Evolutionary conservation across 1,284 basidiomycete species (phyloP).

Genomic region (Trametes versicolor): DNA sequence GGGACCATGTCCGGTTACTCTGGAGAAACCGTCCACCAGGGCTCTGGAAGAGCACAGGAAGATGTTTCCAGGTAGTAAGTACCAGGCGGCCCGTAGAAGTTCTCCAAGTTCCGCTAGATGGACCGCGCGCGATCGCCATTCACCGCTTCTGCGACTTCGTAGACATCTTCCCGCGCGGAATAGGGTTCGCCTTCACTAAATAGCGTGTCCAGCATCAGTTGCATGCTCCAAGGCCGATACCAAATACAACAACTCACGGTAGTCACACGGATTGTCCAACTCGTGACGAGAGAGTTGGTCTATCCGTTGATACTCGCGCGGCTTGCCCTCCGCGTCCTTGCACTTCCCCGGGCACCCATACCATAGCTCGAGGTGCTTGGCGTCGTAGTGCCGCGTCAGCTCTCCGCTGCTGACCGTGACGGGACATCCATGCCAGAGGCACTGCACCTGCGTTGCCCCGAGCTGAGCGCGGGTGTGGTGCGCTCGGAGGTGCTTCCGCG

Average conservation of each 20-base stretch:
- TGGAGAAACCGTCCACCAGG: too few species aligned
- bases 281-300: neutral
- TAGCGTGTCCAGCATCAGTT: too few species aligned
- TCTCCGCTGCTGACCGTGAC: neutral
- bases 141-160: too few species aligned
- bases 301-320: neutral
- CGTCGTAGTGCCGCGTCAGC: conserved; percentile 1
- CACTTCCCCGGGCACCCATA: neutral
- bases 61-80: too few species aligned
- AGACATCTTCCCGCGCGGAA: too few species aligned
- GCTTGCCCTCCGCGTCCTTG: neutral
- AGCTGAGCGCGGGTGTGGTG: neutral
- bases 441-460: neutral
- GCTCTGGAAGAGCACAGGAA: too few species aligned
- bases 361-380: neutral
- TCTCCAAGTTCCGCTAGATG: too few species aligned
- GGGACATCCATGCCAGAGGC: neutral
- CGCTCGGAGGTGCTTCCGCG: neutral
- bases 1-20: too few species aligned
- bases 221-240: too few species aligned
- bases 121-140: too few species aligned
- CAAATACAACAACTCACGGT: neutral
- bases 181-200: too few species aligned
- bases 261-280: neutral
- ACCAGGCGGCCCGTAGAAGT: too few species aligned